Base-by-base conservation (phyloP, 306 rosid species). In the Cucumis hystrix region DNA sequence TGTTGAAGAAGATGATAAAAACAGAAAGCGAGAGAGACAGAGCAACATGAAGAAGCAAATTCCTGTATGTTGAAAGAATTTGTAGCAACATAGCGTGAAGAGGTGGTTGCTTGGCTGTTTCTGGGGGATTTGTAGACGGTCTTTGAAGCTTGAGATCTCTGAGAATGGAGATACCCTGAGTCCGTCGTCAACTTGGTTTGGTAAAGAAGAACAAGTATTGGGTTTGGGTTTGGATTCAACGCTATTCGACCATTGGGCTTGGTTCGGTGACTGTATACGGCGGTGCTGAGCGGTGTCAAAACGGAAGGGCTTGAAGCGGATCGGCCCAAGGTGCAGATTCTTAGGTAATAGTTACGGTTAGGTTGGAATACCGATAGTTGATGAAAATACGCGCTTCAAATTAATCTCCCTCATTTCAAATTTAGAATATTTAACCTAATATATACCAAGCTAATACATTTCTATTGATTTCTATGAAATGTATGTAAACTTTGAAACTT, bases 41-140 rank as follows among this genome's bases (percentile, higher is more conserved):
- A 23, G 76, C 77, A 78, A 80, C n/a, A 9, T 92, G 96, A 77
- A 95, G 90, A 13, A 95, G 41, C 18, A 86, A 86, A 47, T 87
- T 86, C 90, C 85, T 88, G 88, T 95, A 87, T 55, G 70, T 79
- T 25, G 79, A 30, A 68, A 89, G 39, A 25, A 82, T 83, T 21
- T 88, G 83, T 25, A 82, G 79, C 87, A 89, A 83, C 59, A 83
- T 90, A 47, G 35, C 55, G 74, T 21, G 35, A 67, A 67, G 55
- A 67, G 20, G 14, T 37, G 71, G 23, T 35, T 67, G 33, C 52
- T 67, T 11, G 74, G 2, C 20, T 41, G 74, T 28, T 72, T 7
- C 16, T 4, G 76, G 9, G 9, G 14, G 58, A 70, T 15, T 70
- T 70, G 21, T n/a, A 12, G 8, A 33, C 7, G 40, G 18, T 21